Evolutionary conservation across 1,284 basidiomycete species (phyloP), one percentile per base, ranked within the genome.

Genomic region (Fomitopsis pinicola): DNA sequence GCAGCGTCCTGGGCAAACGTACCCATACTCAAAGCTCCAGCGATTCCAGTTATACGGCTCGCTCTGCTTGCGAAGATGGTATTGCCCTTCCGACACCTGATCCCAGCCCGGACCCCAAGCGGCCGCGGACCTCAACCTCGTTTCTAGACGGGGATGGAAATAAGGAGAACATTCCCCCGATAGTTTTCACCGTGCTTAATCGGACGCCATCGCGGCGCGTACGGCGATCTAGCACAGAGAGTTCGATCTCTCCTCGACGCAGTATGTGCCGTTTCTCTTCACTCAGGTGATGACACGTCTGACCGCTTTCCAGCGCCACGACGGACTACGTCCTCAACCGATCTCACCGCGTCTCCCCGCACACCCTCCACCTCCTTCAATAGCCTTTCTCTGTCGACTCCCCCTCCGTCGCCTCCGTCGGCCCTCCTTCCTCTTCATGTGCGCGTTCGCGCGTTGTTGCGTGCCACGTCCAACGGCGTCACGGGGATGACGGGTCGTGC

Each of bases 111-210:
- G 82, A 80, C 67, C 75, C 81, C 40, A 91, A 91, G 74, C 85
- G 88, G 57, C 73, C 79, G 44, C 80, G 82, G 55, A 83, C 80
- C 19, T 79, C 80, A 5, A 69, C 72, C 5, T 73, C 73, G 2
- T 63, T 73, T 22, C 60, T 79, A n/a, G 86, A 87, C 40, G 59
- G 80, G 42, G 82, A 84, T 55, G 77, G 78, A 33, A 91, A 91
- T 73, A 91, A 91, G 77, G 88, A 91, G 71, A 91, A 91, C 67
- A 80, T 89, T 22, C 85, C 88, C n/a, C 88, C 88, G 2, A 78
- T 82, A 64, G 73, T 72, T 52, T 66, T 70, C 44, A 77, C 80
- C 52, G 65, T 67, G 36, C 63, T 76, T 57, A 75, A 79, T 6
- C 62, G 76, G 17, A 75, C 81, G 67, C 67, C 73, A 26, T 66